Base-by-base conservation (phyloP, 768 basidiomycete genomes). In the Suillus hirtellus region DNA sequence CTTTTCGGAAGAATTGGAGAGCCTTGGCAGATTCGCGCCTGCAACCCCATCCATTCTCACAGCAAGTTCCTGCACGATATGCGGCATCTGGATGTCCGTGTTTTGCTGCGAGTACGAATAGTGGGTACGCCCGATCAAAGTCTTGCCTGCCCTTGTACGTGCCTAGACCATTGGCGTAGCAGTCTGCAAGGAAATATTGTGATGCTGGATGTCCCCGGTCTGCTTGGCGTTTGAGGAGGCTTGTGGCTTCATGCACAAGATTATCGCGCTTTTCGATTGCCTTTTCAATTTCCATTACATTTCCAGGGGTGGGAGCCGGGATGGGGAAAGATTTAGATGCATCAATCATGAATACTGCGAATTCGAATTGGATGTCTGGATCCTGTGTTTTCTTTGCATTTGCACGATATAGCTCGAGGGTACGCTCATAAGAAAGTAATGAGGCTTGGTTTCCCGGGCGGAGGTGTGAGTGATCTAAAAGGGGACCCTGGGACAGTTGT, bases 311-410 rank as follows among this genome's bases (percentile, higher is more conserved):
- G 17, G 79, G 83, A 3, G 78, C 79, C 5, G 93, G 92, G 62
- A 92, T 88, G 47, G 90, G 89, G 73, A 95, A 86, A 2, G 90
- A 87, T 77, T 96, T 97, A 56, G 95, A 92, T 56, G 96, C 94
- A 72, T 98, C 97, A 72, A 99, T 91, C 92, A 98, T 95, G 83
- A 99, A 98, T 10, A 96, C 93, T 46, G 96, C 94, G 69, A 99
- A 98, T 75, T 99, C 97, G 81, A 95, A 99, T 74, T 96, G 96
- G 62, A 98, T 80, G 71, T 98, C 94, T 0, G 96, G 96, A 75
- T 99, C 95, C 79, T 97, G 95, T 0, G 96, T 97, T 80, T 99
- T 99, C 80, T 96, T 97, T 38, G 96, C 97, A 76, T 99, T 99
- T 50, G 90, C 88, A 54, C 97, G 92, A 80, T 99, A 99, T 65